phyloP scores from a whole-genome alignment of 2,329 filamentous ascomycete genomes.

The Akanthomyces muscarius region DNA sequence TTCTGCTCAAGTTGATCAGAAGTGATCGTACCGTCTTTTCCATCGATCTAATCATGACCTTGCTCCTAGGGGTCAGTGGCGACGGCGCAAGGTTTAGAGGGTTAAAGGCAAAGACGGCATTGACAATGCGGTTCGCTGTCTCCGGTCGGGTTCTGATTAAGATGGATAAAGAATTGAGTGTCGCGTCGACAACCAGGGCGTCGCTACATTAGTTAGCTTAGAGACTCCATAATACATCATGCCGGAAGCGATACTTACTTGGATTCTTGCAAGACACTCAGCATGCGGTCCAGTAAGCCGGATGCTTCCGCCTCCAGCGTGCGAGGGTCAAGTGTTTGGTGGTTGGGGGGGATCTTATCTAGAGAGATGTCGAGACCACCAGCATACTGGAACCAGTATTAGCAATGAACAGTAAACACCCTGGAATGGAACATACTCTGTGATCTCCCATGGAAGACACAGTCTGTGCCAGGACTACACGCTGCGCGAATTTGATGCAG shows the following conservation, averaged over 20 bases:
- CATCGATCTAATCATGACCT: slow-evolving; percentile 86
- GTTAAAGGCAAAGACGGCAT: slow-evolving; percentile 84
- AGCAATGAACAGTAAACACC: slow-evolving; percentile 21
- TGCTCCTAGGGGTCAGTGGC: slow-evolving; percentile 72
- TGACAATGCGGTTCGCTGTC: slow-evolving; percentile 80
- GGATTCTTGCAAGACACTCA: slow-evolving; percentile 79
- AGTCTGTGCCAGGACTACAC: slow-evolving; percentile 88
- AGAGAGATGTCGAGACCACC: slow-evolving; percentile 72
- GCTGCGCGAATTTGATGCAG: slow-evolving; percentile 96
- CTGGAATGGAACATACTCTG: slow-evolving; percentile 55
- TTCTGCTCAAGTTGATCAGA: slow-evolving; percentile 78
- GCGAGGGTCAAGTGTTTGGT: slow-evolving; percentile 72
- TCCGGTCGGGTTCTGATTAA: slow-evolving; percentile 77
- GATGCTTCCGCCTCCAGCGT: slow-evolving; percentile 90
- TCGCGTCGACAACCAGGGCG: slow-evolving; percentile 83
- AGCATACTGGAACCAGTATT: slow-evolving; percentile 34
- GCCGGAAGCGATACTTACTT: slow-evolving; percentile 52
- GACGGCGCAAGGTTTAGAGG: slow-evolving; percentile 76
- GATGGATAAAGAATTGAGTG: slow-evolving; percentile 80
- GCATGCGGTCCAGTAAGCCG: slow-evolving; percentile 82
- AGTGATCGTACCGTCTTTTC: slow-evolving; percentile 87
- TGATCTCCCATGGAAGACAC: slow-evolving; percentile 77
- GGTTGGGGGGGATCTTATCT: slow-evolving; percentile 76
- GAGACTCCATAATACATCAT: slow-evolving; percentile 4
- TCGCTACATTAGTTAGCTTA: slow-evolving; percentile 54